Evolutionary conservation across 169 alveolate genomes (phyloP), one percentile per base, ranked within the genome.

Genomic region (Plasmodium malariae): DNA sequence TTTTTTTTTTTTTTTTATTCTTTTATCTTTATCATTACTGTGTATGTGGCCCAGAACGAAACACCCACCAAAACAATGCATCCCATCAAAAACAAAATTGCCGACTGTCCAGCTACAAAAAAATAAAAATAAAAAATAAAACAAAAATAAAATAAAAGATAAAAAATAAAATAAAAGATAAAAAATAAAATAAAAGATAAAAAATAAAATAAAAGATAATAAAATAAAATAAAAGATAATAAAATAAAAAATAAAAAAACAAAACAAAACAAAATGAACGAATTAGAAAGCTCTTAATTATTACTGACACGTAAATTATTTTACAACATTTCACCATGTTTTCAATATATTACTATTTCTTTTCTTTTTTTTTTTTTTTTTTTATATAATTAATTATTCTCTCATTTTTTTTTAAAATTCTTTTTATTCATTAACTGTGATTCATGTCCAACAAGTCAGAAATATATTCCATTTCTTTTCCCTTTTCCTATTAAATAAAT

Each of bases 11-110:
- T 30, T 28, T 43, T 60, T 19, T 37, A 30, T 72, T 5, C 34
- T 28, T 45, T 34, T 36, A 7, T 11, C 4, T 65, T 30, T 72
- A 30, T 71, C 3, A 63, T 62, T 78, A 78, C 89, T 54, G 89
- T 78, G 70, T 78, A 78, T 6, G 89, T 63, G n/a, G 49, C 80
- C 89, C 89, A 78, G 49, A 78, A 78, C 5, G 89, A 78, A 28
- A 78, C 89, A 19, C 89, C 89, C 17, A 60, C 48, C 37, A 78
- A 24, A 32, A 57, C 80, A 30, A 78, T 80, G 40, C 89, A 78
- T 37, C 89, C 89, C 89, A 78, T 78, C 51, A 78, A 45, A 30
- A 78, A 78, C 11, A 78, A 19, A 55, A 78, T 63, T 5, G 89
- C 89, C 14, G 89, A 78, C 36, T 78, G 80, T 55, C 89, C 89